Base-by-base conservation (phyloP, 1,284 basidiomycete species). In the Microbotryum violaceum region DNA sequence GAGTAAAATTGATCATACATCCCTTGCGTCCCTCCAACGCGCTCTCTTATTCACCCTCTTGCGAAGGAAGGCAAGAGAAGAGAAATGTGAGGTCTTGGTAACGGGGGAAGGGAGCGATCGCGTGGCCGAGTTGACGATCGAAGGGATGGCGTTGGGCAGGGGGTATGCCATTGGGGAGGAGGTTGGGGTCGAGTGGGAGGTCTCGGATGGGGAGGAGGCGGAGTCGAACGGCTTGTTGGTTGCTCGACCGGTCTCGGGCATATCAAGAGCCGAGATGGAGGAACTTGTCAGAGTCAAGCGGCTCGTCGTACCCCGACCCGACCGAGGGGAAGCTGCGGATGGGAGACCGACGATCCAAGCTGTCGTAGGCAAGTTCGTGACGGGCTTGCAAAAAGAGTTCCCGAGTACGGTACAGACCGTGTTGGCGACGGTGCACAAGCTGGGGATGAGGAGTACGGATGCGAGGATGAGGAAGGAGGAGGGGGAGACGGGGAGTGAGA, bases 391-490 rank as follows among this genome's bases (percentile, higher is more conserved):
- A 20, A 54, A 49, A 27, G 50, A 60, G 10, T 70, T 70, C 54
- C 67, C 69, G 3, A 64, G 57, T 5, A 70, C 69, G 9, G 65
- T 65, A 8, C 65, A 63, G 29, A 70, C 67, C 57, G 62, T 70
- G 46, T 46, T 64, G 10, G 59, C 65, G 16, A 70, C 69, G 2
- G 63, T 67, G 1, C 65, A 68, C 46, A 70, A 70, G 55, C 52
- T 70, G 10, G 67, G 67, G 3, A 37, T 67, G 47, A 55, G 63
- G 8, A 48, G 56, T 20, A 53, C 60, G 2, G 53, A 65, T 33
- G 51, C 58, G 9, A 27, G 7, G 21, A 10, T 16, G 37, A 31
- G 52, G 10, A 29, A 18, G 21, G 37, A 54, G 14, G 21, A 31
- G 10, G 54, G 29, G 21, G 52, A 45, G n/a, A 14, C 3, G 23